Base-by-base conservation (phyloP, 2,329 filamentous ascomycete genomes). In the Pochonia chlamydosporia region DNA sequence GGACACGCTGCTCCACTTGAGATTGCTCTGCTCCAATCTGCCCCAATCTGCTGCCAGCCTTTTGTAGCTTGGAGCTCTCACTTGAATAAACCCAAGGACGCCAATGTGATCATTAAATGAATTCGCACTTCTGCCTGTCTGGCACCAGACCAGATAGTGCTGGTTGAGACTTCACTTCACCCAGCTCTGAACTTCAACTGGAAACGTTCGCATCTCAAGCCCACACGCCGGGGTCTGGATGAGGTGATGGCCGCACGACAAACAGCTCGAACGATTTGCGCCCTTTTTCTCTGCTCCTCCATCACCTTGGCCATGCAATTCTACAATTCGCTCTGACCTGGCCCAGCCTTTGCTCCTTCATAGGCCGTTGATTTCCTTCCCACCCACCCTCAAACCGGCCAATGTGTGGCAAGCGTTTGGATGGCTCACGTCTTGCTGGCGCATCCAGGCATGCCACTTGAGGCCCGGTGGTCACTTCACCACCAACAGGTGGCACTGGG, bases 381-480 rank as follows among this genome's bases (percentile, higher is more conserved):
- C 42, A 44, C 20, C 28, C 42, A 26, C 30, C 42, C 31, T 36
- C 31, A 20, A 37, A 37, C 42, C 43, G 43, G 43, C 43, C 43
- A 36, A 45, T 45, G 25, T 24, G 35, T 14, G 36, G 41, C 41
- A n/a, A 23, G 24, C 13, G 21, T 44, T 14, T 30, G 33, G 30
- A 18, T 24, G 36, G 24, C 21, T 36, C 37, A 20, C 10, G 18
- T 10, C 13, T 11, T 14, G 20, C 35, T 20, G 18, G 18, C 35
- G 35, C 9, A 13, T 23, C 35, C 18, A 39, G 11, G 35, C 35
- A 39, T 39, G 35, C 35, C 8, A 14, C 31, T 21, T 23, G 14
- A 44, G 11, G n/a, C n/a, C 33, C 30, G 14, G 30, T 33, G 13
- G 30, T 14, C 33, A n/a, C 33, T 20, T 36, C 16, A 7, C 16